Conservation (phyloP, 352 stramenopile species). For the Pilasporangium apinafurcum region DNA sequence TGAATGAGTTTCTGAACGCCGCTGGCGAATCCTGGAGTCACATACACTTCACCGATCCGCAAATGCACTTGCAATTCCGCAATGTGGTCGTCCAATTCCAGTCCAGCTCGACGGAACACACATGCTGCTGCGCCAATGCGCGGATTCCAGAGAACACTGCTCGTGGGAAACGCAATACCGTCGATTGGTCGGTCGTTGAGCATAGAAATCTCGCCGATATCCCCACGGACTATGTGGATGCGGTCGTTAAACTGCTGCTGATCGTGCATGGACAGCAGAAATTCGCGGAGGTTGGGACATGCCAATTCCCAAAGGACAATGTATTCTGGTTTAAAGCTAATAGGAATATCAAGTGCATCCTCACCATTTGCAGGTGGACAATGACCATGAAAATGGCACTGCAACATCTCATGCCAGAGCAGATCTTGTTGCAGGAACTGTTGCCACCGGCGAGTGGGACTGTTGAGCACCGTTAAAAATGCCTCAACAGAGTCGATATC, state of each 20-base stretch:
- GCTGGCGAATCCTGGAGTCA: slow-evolving; percentile 40
- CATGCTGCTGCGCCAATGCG: slow-evolving; percentile 15
- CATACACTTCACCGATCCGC: slow-evolving; percentile 22
- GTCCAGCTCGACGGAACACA: slow-evolving; percentile 23
- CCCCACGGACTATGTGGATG: slow-evolving; percentile 27
- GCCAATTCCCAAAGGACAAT: slow-evolving; percentile 16
- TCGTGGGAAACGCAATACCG: slow-evolving; percentile 26
- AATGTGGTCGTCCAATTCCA: slow-evolving; percentile 15
- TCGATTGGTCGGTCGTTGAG: slow-evolving; percentile 17
- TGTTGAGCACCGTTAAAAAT: too few species aligned
- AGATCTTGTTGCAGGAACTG: slow-evolving; percentile 9
- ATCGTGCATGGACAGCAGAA: slow-evolving; percentile 23
- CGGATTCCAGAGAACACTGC: slow-evolving; percentile 13
- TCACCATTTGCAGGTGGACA: not conserved
- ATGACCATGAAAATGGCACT: slow-evolving; percentile 13
- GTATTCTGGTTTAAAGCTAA: slow-evolving; percentile 10
- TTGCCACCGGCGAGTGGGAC: too few species aligned
- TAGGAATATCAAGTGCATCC: slow-evolving; percentile 4
- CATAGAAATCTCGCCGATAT: slow-evolving; percentile 28
- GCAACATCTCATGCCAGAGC: slow-evolving; percentile 18
- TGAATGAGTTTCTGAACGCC: slow-evolving; percentile 56
- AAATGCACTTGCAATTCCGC: slow-evolving; percentile 5
- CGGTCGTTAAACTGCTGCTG: slow-evolving; percentile 25
- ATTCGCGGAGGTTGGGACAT: slow-evolving; percentile 17
- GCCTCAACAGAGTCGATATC: too few species aligned